Evolutionary conservation across 345 rosid genomes (phyloP), one percentile per base, ranked within the genome.

Genomic region (Gynandropsis gynandra): DNA sequence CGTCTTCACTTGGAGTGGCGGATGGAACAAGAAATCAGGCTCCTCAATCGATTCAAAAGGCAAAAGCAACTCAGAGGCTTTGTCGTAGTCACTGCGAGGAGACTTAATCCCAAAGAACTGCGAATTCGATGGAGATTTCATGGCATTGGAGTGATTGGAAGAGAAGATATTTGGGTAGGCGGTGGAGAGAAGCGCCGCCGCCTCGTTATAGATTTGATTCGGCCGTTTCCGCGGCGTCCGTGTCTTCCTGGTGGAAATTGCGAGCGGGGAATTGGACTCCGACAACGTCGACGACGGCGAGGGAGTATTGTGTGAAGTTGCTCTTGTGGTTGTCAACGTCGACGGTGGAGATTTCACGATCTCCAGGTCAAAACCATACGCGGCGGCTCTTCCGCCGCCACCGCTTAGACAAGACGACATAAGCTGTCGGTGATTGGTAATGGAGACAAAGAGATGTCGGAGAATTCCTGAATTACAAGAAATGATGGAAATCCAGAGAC

Each of bases 171-270:
- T 76, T 21, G 98, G 98, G 20, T 81, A 87, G 60, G 78, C 97
- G 1, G 90, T 75, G 63, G 95, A 87, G 59, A 92, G 96, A 5
- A 92, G 83, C 16, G 93, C 85, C 0, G 94, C 97, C 0, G 98
- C 98, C 74, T 92, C 98, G 21, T 82, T 79, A 90, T 87, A 92
- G 37, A 77, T 85, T 62, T 92, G 94, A 59, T 92, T 87, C 8
- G 98, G 96, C 10, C 98, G 73, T 69, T 92, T 92, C 0, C 98
- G 62, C 10, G 75, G 79, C 8, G 87, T 76, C 17, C 98, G 69
- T 9, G 95, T 73, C 58, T 92, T 92, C 16, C 98, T 64, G 9
- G 95, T 92, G 41, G 93, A 85, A 78, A 87, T 79, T 58, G 84
- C 78, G 2, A 79, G 59, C 0, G 89, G 89, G 6, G 89, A 92